phyloP scores from a whole-genome alignment of 1,139 yeast genomes.

The Meyerozyma sp. region DNA sequence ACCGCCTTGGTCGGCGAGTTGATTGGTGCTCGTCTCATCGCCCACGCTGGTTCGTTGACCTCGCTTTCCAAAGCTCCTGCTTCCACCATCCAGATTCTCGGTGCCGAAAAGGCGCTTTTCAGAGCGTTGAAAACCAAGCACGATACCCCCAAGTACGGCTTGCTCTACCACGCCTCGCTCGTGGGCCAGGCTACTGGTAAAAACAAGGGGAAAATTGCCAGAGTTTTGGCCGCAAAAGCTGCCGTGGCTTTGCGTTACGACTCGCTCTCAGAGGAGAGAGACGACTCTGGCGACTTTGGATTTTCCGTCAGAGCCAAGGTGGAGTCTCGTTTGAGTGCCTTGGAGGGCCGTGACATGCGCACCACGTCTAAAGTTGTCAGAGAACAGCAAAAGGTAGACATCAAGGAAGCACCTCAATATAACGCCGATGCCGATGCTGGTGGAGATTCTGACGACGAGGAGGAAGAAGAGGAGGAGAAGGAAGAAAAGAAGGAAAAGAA shows the following conservation, averaged over 20 bases:
- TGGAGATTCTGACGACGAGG: constrained; percentile 26
- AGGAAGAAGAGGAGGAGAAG: constrained; percentile 41
- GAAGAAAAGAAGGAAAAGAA: constrained; percentile 46
- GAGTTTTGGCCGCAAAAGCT: constrained; percentile 98
- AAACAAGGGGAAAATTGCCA: constrained; percentile 98
- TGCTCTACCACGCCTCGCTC: constrained; percentile 92
- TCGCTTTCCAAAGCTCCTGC: constrained; percentile 98
- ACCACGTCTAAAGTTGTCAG: constrained; percentile 71
- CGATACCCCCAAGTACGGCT: constrained; percentile 97
- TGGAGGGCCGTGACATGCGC: constrained; percentile 92
- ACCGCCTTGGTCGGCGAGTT: constrained; percentile 95
- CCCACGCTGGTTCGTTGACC: constrained; percentile 94
- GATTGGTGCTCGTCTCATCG: constrained; percentile 96
- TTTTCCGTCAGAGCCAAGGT: constrained; percentile 88
- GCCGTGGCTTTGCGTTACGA: constrained; percentile 95
- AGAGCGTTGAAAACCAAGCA: constrained; percentile 98
- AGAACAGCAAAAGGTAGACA: constrained; percentile 78
- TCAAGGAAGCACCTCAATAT: constrained; percentile 80
- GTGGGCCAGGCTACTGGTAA: constrained; percentile 97
- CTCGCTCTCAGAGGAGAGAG: constrained; percentile 95
- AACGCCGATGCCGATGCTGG: constrained; percentile 87
- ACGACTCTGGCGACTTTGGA: constrained; percentile 92
- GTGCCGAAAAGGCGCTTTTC: constrained; percentile 98
- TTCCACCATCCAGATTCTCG: constrained; percentile 95
- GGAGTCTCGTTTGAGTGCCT: constrained; percentile 88